Percentiles rank a stretch among this genome's conserved stretches.
These are phyloP conservation scores for Pseudomonodictys pantanalensis DNA, from an alignment of 495 filamentous ascomycete genomes.

Conservation along the genomic window DNA sequence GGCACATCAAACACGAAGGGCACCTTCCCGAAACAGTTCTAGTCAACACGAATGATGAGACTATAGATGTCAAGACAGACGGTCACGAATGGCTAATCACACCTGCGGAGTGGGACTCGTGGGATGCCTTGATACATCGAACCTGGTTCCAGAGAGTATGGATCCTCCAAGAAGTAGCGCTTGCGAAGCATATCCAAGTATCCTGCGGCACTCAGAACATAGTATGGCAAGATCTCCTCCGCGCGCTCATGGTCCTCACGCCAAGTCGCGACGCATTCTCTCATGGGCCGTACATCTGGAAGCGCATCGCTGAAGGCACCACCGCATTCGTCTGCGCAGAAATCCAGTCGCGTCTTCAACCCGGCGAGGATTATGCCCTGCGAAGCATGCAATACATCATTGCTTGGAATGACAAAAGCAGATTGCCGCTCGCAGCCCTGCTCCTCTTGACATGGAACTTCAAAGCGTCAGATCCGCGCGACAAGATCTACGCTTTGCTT, in stretches of 20 bases:
- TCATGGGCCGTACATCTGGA: too few species aligned
- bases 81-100: neutral
- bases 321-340: too few species aligned
- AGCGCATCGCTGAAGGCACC: too few species aligned
- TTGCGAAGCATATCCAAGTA: neutral
- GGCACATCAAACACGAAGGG: neutral
- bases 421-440: too few species aligned
- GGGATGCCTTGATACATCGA: neutral
- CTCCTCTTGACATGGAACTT: too few species aligned
- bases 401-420: too few species aligned
- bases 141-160: slow-evolving; percentile 5
- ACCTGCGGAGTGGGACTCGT: neutral
- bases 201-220: neutral
- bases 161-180: neutral
- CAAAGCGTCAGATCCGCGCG: too few species aligned
- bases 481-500: too few species aligned
- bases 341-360: too few species aligned
- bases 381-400: too few species aligned
- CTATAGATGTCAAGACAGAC: neutral
- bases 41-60: neutral
- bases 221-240: neutral
- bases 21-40: neutral
- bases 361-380: too few species aligned
- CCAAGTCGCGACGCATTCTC: too few species aligned
- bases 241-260: neutral